Base-by-base conservation (phyloP, 2,329 filamentous ascomycete genomes). In the Penicillium sp. region DNA sequence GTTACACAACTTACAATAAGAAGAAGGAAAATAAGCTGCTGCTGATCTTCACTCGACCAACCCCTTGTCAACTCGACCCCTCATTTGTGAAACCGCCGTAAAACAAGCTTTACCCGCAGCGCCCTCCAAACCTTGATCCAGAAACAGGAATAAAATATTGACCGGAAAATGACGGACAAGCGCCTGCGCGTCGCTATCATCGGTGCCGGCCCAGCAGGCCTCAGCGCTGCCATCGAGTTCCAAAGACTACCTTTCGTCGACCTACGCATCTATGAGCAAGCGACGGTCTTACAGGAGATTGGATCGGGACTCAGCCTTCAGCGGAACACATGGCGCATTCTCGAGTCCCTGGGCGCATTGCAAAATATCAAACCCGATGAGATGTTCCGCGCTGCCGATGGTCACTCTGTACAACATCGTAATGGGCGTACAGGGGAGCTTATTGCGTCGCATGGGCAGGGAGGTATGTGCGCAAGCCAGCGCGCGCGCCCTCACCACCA, bases 251-350 rank as follows among this genome's bases (percentile, higher is more conserved):
- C 64, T 0, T 64, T 59, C 26, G 57, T 62, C 3, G 51, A 52
- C n/a, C 9, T 62, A 1, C 50, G 47, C 5, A 41, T 66, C 19
- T 66, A 66, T n/a, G 64, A 66, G 11, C 62, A 66, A 31, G 62
- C 62, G 0, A 48, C 35, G 3, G 60, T 59, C 47, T 49, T 66
- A 0, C 57, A 60, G 7, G 64, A 66, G 31, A 56, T 63, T 2
- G 64, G 64, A 11, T 61, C 62, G 2, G 64, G 62, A 0, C 60
- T 64, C n/a, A 64, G 58, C 26, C 50, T 64, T 5, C 62, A 64
- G 13, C 54, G 55, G 1, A 66, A 66, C 9, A 64, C 62, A 1
- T 66, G 64, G 60, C 64, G 62, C 13, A 66, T 63, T 62, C 29
- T 64, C 5, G 64, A 66, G 5, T 23, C n/a, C 1, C 44, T 66